A percentile compares a stretch with the other conserved stretches of the same genome.
Evolutionary conservation across 495 filamentous ascomycete genomes (phyloP).

Genomic region (Penicillium coprophilum): DNA sequence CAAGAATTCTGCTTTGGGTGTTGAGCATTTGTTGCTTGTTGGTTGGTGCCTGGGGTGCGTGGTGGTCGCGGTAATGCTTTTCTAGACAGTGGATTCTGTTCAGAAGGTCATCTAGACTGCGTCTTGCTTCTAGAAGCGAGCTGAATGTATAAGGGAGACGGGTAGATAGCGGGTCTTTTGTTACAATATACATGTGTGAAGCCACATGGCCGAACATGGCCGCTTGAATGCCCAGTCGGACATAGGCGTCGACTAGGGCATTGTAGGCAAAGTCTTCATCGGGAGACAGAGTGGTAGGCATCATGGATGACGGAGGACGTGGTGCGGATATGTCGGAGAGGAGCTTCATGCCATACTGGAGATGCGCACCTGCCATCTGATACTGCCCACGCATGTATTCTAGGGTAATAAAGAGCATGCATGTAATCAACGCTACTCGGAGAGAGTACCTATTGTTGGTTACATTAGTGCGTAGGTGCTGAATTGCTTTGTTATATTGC

Average conservation of each 20-base stretch:
- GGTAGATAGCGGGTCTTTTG: conserved; percentile 15
- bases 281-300: conserved; percentile 11
- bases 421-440: conserved; percentile 48
- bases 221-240: conserved; percentile 18
- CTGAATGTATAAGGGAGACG: conserved; percentile 15
- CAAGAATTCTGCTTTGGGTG: conserved; percentile 7
- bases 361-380: conserved; percentile 42
- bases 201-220: conserved; percentile 26
- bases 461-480: conserved; percentile 5
- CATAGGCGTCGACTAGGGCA: conserved; percentile 22
- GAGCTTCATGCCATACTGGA: conserved; percentile 41
- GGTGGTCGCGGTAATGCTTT: conserved; percentile 3
- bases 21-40: conserved; percentile 5
- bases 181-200: conserved; percentile 17
- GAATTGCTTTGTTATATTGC: conserved; percentile 30
- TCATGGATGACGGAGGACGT: conserved; percentile 8
- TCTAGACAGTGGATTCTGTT: conserved; percentile 23
- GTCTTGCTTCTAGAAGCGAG: conserved; percentile 15
- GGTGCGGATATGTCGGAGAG: conserved; percentile 13
- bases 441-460: conserved; percentile 13
- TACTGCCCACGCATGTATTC: conserved; percentile 52
- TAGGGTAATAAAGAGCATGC: conserved; percentile 51
- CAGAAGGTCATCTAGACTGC: conserved; percentile 19
- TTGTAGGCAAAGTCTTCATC: conserved; percentile 26
- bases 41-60: background rate